phyloP scores from a whole-genome alignment of 768 basidiomycete genomes.

The Boletus subparvulus region DNA sequence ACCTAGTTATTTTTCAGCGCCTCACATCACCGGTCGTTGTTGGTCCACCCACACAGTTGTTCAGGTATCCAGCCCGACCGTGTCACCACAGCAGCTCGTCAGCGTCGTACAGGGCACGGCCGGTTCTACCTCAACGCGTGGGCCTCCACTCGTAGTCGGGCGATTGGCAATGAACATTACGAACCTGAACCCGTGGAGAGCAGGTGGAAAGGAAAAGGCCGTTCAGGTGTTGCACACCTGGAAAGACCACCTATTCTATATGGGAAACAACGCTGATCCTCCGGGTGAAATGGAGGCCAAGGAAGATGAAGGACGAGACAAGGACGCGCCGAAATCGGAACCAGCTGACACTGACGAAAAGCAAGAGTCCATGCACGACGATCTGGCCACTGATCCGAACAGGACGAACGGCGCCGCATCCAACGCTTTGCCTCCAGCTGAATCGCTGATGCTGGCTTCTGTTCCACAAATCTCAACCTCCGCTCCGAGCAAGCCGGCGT shows the following conservation, averaged over 20 bases:
- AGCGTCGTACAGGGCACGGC: constrained; percentile 53
- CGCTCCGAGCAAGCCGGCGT: constrained; percentile 10
- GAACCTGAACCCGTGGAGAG: constrained; percentile 12
- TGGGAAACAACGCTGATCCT: constrained; percentile 62
- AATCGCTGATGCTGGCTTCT: constrained; percentile 5
- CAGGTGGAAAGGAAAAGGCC: constrained; percentile 72
- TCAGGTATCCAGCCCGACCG: constrained; percentile 41
- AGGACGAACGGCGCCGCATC: constrained; percentile 27
- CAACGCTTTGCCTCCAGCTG: constrained; percentile 5
- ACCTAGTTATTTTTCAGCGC: neutral
- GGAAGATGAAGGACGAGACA: constrained; percentile 5
- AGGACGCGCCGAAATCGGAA: constrained; percentile 13
- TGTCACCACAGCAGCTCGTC: constrained; percentile 54
- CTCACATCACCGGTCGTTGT: neutral
- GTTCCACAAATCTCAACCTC: constrained; percentile 1
- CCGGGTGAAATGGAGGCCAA: constrained; percentile 43
- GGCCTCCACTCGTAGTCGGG: constrained; percentile 72
- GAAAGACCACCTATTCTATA: constrained; percentile 49
- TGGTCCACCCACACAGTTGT: constrained; percentile 45
- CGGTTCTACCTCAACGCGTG: constrained; percentile 28
- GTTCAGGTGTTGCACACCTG: constrained; percentile 71
- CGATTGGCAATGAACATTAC: constrained; percentile 58
- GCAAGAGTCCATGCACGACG: constrained; percentile 10
- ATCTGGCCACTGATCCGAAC: constrained; percentile 5
- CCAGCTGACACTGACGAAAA: neutral